These are phyloP conservation scores for Colletotrichum neosansevieriae DNA, from an alignment of 2,329 filamentous ascomycete genomes.

Conservation along the genomic window DNA sequence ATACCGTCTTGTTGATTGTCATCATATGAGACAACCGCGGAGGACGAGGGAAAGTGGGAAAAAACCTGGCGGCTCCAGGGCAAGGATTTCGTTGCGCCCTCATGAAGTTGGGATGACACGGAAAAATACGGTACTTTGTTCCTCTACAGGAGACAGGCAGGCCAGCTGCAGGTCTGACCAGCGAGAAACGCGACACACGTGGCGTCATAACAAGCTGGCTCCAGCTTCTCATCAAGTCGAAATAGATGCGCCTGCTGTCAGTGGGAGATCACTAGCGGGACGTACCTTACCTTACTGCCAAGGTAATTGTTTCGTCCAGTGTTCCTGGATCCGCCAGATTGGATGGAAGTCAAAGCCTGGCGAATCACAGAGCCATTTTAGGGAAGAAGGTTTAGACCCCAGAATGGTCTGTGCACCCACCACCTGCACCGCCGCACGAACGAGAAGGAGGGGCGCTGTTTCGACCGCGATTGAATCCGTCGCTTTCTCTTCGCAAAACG, in stretches of 20 bases:
- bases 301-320: not conserved
- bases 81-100: not conserved
- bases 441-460: constrained; percentile 29
- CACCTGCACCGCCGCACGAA: not conserved
- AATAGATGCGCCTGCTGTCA: constrained; percentile 4
- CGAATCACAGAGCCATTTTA: constrained; percentile 8
- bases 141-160: constrained; percentile 15
- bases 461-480: constrained; percentile 23
- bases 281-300: not conserved
- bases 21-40: constrained; percentile 10
- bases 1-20: constrained; percentile 7
- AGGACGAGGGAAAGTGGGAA: constrained; percentile 1
- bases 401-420: constrained; percentile 25
- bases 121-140: constrained; percentile 6
- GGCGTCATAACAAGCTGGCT: constrained; percentile 30
- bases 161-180: constrained; percentile 21
- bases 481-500: constrained; percentile 29
- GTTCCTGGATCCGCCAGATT: constrained; percentile 33
- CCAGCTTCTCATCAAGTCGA: not conserved
- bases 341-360: not conserved
- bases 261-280: constrained; percentile 4
- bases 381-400: constrained; percentile 26
- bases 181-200: constrained; percentile 28
- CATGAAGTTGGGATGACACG: constrained; percentile 28
- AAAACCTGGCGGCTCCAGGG: constrained; percentile 23